phyloP scores from a whole-genome alignment of 352 stramenopile species.

The Phytophthora hibernalis region DNA sequence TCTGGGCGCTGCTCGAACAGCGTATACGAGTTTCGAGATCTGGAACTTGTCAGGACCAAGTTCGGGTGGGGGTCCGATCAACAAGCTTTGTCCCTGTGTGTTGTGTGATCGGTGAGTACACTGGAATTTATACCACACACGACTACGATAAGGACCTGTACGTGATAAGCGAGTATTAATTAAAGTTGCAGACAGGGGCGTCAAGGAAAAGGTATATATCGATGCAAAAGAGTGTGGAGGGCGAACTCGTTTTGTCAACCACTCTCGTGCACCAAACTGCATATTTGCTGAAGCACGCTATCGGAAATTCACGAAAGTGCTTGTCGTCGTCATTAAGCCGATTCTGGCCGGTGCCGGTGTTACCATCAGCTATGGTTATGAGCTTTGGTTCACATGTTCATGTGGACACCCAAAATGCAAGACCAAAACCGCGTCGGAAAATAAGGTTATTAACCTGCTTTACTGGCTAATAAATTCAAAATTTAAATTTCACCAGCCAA shows the following conservation, averaged over 20 bases:
- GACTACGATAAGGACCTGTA: background rate
- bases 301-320: background rate
- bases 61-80: background rate
- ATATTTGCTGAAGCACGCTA: background rate
- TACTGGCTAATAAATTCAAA: too few species aligned
- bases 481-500: too few species aligned
- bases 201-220: background rate
- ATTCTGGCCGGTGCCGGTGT: background rate
- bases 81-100: background rate
- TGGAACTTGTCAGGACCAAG: background rate
- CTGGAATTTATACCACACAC: background rate
- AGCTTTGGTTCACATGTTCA: background rate
- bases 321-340: background rate
- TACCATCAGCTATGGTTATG: background rate
- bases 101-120: background rate
- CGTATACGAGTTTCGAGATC: background rate
- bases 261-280: conserved; percentile 1
- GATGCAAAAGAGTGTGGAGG: background rate
- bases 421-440: background rate
- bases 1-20: background rate
- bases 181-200: background rate
- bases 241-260: background rate
- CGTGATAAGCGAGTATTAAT: background rate
- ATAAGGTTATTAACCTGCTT: background rate
- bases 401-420: background rate